phyloP scores from a whole-genome alignment of 208 protist genomes.

The Herpetomonas muscarum region DNA sequence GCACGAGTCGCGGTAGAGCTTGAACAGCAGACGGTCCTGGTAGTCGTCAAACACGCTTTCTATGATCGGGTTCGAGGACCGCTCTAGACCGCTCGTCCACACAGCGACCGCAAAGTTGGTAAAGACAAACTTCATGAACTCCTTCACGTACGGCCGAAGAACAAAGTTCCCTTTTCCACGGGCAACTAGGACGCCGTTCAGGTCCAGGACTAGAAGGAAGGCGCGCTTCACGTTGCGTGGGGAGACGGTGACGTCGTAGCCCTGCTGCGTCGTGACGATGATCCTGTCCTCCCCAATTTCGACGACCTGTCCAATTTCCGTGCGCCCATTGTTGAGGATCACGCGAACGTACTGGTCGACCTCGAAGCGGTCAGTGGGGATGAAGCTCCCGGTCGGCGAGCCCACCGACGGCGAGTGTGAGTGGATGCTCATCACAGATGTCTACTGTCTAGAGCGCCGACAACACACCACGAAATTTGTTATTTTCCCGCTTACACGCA shows the following conservation, averaged over 20 bases:
- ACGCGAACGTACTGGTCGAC: slow-evolving; percentile 86
- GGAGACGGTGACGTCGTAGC: slow-evolving; percentile 72
- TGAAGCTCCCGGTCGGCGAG: slow-evolving; percentile 2
- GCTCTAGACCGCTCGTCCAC: slow-evolving; percentile 87
- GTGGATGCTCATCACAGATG: slow-evolving; percentile 19
- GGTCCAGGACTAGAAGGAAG: slow-evolving; percentile 83
- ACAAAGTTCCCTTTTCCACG: slow-evolving; percentile 64
- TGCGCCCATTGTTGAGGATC: slow-evolving; percentile 43
- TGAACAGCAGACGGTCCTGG: slow-evolving; percentile 82
- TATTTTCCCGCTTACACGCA: too few relatives aligned
- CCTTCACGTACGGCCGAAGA: slow-evolving; percentile 59
- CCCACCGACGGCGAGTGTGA: slow-evolving; percentile 1
- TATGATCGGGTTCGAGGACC: slow-evolving; percentile 81
- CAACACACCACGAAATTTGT: too few relatives aligned
- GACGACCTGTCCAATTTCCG: slow-evolving; percentile 78
- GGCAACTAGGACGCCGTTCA: slow-evolving; percentile 88
- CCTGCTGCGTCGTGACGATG: slow-evolving; percentile 69
- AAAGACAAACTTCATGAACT: slow-evolving; percentile 85
- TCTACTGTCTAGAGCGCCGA: too few relatives aligned
- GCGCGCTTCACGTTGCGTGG: slow-evolving; percentile 57
- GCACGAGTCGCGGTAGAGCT: slow-evolving; percentile 70
- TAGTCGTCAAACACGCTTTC: slow-evolving; percentile 77
- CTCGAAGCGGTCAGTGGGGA: slow-evolving; percentile 61
- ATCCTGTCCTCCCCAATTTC: slow-evolving; percentile 49
- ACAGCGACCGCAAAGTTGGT: slow-evolving; percentile 87